These are phyloP conservation scores for Saccharomyces kudriavzevii DNA, from an alignment of 805 yeast species.

Conservation along the genomic window DNA sequence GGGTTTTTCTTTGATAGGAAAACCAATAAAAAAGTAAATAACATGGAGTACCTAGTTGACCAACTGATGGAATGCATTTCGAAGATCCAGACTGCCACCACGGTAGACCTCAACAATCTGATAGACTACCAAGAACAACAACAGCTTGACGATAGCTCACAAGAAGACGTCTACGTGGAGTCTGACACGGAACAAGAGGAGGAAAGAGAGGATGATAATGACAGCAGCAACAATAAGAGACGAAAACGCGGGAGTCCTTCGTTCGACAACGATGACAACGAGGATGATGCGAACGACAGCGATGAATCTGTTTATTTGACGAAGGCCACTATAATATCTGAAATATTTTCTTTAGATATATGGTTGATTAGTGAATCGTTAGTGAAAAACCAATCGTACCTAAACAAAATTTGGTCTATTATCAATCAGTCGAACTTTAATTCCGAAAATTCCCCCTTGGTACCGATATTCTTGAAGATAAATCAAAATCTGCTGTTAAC, in stretches of 20 bases:
- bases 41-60: conserved; percentile 22
- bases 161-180: conserved; percentile 9
- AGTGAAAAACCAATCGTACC: conserved; percentile 55
- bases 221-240: neutral
- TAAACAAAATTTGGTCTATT: conserved; percentile 69
- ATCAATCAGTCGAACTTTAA: conserved; percentile 45
- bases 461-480: conserved; percentile 76
- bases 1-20: conserved; percentile 26
- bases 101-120: conserved; percentile 16
- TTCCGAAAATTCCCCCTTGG: conserved; percentile 60
- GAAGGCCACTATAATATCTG: conserved; percentile 41
- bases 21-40: conserved; percentile 9
- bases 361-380: conserved; percentile 87
- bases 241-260: neutral
- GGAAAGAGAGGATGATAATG: neutral
- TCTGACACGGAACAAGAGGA: conserved; percentile 11
- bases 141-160: neutral
- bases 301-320: conserved; percentile 5
- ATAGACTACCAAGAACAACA: neutral
- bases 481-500: conserved; percentile 79
- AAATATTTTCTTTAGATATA: conserved; percentile 79
- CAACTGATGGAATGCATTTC: conserved; percentile 14
- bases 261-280: conserved; percentile 1
- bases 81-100: conserved; percentile 1
- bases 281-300: conserved; percentile 1